Conservation (phyloP, 345 rosid genomes). For the Rhodamnia rubescens region DNA sequence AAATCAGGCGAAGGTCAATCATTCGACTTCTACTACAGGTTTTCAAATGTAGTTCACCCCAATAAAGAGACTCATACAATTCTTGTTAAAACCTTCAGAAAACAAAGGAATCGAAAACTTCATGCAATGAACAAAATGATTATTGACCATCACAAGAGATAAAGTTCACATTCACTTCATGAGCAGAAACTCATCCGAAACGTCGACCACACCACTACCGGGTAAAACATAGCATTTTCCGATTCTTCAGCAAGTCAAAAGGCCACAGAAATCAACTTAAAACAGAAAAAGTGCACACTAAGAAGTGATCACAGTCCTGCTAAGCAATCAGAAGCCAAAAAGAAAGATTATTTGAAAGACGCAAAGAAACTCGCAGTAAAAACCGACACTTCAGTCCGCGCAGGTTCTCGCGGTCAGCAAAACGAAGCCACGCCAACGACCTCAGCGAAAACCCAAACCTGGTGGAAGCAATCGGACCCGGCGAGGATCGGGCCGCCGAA, state of each 20-base stretch:
- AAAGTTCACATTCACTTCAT: background rate
- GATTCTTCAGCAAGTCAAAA: background rate
- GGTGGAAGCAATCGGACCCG: conserved; percentile 69
- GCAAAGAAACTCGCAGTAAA: background rate
- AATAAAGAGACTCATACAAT: background rate
- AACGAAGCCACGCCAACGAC: background rate
- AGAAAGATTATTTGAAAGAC: background rate
- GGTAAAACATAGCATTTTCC: background rate
- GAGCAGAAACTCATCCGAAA: background rate
- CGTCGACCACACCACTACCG: too few relatives aligned
- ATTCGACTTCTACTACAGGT: background rate
- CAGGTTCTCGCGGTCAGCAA: background rate
- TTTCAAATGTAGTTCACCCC: background rate
- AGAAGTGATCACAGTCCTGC: background rate
- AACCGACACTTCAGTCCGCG: background rate
- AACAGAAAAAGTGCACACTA: background rate
- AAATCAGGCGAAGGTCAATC: background rate
- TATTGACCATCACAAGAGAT: background rate
- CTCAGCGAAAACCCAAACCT: conserved; percentile 26
- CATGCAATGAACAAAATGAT: background rate
- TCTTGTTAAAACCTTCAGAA: background rate
- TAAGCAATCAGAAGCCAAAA: background rate
- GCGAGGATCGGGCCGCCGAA: conserved; percentile 60
- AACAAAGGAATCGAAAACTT: background rate
- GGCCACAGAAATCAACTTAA: background rate